Evolutionary conservation across 192 early-diverging fungal genomes (phyloP).

Genomic region (Backusella tuberculispora): DNA sequence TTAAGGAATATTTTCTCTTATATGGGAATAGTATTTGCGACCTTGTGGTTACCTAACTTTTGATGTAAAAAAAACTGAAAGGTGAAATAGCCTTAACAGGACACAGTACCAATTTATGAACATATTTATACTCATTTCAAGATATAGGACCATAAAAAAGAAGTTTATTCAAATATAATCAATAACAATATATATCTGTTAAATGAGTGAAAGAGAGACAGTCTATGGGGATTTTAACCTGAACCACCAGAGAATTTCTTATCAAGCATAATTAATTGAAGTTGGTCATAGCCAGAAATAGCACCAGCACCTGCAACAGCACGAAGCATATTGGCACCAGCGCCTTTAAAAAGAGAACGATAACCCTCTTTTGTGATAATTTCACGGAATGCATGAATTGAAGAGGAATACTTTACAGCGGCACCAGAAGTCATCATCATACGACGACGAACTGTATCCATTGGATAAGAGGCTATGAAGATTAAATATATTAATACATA

Average conservation of each 20-base stretch:
- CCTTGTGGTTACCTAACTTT: too few species aligned
- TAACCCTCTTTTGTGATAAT: slow-evolving; percentile 89
- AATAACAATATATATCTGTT: too few species aligned
- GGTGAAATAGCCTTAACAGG: too few species aligned
- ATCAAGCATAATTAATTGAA: slow-evolving; percentile 37
- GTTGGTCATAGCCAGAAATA: slow-evolving; percentile 77
- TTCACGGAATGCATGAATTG: slow-evolving; percentile 85
- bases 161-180: too few species aligned
- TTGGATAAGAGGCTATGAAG: slow-evolving; percentile 81
- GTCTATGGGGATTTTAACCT: neutral
- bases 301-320: slow-evolving; percentile 97
- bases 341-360: slow-evolving; percentile 98
- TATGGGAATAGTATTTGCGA: too few species aligned
- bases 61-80: too few species aligned
- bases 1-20: too few species aligned
- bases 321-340: slow-evolving; percentile 98
- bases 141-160: too few species aligned
- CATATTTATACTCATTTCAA: too few species aligned
- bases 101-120: too few species aligned
- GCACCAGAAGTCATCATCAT: slow-evolving; percentile 95
- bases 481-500: neutral
- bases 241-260: slow-evolving; percentile 28
- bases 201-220: too few species aligned
- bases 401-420: slow-evolving; percentile 85
- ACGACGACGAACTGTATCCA: slow-evolving; percentile 97